A percentile compares a stretch with the other conserved stretches of the same genome.
Evolutionary conservation across 306 rosid genomes (phyloP).

Genomic region (Phaseolus lunatus): DNA sequence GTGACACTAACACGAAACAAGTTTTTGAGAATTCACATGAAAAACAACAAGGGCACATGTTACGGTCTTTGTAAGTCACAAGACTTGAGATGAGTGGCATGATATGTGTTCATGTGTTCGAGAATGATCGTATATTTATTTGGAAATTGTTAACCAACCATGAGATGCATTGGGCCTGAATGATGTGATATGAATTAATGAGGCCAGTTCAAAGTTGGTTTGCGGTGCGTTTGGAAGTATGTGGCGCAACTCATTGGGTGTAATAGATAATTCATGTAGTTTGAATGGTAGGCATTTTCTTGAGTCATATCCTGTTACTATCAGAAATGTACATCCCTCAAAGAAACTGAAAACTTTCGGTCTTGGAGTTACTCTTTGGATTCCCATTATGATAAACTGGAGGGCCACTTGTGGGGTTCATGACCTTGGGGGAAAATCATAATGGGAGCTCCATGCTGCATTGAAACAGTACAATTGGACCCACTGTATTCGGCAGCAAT

Average conservation of each 20-base stretch:
- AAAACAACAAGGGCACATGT: not conserved
- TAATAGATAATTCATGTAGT: slow-evolving; percentile 35
- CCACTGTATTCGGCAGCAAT: slow-evolving; percentile 49
- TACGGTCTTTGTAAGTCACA: not conserved
- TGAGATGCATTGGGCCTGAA: not conserved
- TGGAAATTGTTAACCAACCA: not conserved
- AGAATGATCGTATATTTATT: not conserved
- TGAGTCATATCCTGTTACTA: slow-evolving; percentile 48
- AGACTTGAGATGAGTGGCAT: not conserved
- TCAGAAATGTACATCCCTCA: slow-evolving; percentile 10
- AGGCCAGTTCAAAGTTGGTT: not conserved
- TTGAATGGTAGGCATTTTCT: slow-evolving; percentile 39
- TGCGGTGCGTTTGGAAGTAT: slow-evolving; percentile 35
- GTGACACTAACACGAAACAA: not conserved
- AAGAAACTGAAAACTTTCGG: slow-evolving; percentile 43
- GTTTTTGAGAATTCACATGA: not conserved
- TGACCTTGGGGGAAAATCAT: slow-evolving; percentile 43
- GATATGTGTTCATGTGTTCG: not conserved
- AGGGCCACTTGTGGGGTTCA: slow-evolving; percentile 54
- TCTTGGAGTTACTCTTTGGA: slow-evolving; percentile 53
- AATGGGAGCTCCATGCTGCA: slow-evolving; percentile 55
- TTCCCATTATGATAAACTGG: slow-evolving; percentile 50
- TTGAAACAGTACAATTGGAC: slow-evolving; percentile 48
- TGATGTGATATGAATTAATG: slow-evolving; percentile 6
- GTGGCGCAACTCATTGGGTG: slow-evolving; percentile 15